Evolutionary conservation across 352 stramenopile species (phyloP), one percentile per base, ranked within the genome.

Genomic region (Pythium grandisporangium): DNA sequence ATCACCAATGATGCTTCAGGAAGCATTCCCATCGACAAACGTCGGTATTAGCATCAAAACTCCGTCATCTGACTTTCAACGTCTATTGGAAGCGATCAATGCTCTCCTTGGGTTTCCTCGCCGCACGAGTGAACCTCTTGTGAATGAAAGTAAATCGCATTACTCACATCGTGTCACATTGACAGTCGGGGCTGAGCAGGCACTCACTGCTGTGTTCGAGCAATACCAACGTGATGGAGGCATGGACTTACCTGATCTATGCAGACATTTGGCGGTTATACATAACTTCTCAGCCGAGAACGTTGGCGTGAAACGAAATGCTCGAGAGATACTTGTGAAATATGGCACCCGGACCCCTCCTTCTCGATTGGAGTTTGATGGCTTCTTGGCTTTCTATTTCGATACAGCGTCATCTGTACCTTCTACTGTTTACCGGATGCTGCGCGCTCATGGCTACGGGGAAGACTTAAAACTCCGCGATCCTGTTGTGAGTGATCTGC

Each of bases 51-150:
- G n/a, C n/a, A n/a, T n/a, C n/a, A n/a, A n/a, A n/a, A n/a, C 85
- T 33, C 62, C 78, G 13, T 89, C 78, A 12, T 71, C 78, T 2
- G 85, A 96, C 41, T 95, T 90, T 42, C 80, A 95, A 51, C 87
- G 91, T 49, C 48, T 96, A 24, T 55, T 96, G 4, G 85, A 96
- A 58, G 79, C 81, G 27, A 80, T 96, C 51, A 84, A 85, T 14
- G 69, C 77, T 19, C 82, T 95, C 30, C 48, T 96, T 8, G 84
- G 84, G 6, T 51, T 93, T 36, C 75, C 68, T 25, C 63, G 70
- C 12, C 70, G 73, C 5, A 66, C 56, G 6, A 67, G 68, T 1
- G 78, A 91, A 49, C 71, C 78, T 7, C 44, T 89, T 22, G 51
- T 92, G 11, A 70, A 60, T 3, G 76, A 89, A 29, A 78, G 45